Conservation (phyloP, 225 moss, liverwort and hornwort genomes). For the Sphagnum tenellum region DNA sequence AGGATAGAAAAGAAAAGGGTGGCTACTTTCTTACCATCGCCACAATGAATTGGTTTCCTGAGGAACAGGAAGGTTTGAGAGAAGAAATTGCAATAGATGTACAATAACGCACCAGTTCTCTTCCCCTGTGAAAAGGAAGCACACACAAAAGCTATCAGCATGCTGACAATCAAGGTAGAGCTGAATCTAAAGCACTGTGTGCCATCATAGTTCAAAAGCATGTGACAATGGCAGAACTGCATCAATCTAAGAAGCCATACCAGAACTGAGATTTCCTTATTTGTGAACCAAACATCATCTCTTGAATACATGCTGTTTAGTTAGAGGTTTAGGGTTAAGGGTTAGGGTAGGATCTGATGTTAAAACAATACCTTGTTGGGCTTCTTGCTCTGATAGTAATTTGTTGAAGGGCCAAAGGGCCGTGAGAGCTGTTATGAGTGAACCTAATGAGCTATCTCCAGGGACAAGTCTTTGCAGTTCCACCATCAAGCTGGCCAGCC, state of each 20-base stretch:
- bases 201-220: background rate
- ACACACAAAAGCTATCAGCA: slow-evolving; percentile 5
- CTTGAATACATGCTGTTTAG: too few species aligned
- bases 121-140: slow-evolving; percentile 22
- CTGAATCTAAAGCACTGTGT: background rate
- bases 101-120: slow-evolving; percentile 18
- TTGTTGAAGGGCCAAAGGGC: slow-evolving; percentile 35
- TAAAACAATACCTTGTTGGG: slow-evolving; percentile 18
- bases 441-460: slow-evolving; percentile 15
- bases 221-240: too few species aligned
- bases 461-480: slow-evolving; percentile 35
- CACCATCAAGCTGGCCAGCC: slow-evolving; percentile 48
- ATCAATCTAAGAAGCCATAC: too few species aligned
- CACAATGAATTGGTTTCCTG: slow-evolving; percentile 58
- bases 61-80: slow-evolving; percentile 55
- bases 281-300: too few species aligned
- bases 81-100: slow-evolving; percentile 39
- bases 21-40: slow-evolving; percentile 53
- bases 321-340: too few species aligned
- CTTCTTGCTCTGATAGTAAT: slow-evolving; percentile 6
- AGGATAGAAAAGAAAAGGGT: background rate
- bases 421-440: slow-evolving; percentile 39
- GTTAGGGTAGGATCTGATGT: too few species aligned
- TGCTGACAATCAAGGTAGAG: background rate
- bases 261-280: background rate